Evolutionary conservation across 176 grass and related monocot species (phyloP).

Genomic region (Avena sativa): DNA sequence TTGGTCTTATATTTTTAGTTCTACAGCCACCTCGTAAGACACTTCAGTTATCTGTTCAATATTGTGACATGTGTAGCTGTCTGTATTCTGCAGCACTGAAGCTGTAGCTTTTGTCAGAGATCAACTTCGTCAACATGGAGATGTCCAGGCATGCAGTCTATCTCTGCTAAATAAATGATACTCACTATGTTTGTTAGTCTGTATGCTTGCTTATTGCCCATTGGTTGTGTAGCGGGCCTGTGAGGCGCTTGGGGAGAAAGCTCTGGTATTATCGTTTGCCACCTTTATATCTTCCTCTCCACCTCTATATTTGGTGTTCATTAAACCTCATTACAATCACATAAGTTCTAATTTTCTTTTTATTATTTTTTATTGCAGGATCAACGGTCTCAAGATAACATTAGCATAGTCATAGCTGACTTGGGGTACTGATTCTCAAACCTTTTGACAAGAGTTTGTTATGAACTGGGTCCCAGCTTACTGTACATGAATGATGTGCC

Average conservation of each 20-base stretch:
- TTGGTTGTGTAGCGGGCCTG: conserved; percentile 68
- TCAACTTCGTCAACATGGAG: conserved; percentile 82
- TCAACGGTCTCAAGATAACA: conserved; percentile 79
- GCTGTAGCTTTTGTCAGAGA: conserved; percentile 83
- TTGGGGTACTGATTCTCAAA: conserved; percentile 72
- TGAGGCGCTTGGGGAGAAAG: conserved; percentile 70
- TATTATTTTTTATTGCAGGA: conserved; percentile 63
- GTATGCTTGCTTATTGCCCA: conserved; percentile 34
- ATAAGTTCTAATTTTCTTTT: conserved; percentile 1
- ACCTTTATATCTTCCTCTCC: conserved; percentile 36
- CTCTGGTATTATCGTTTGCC: conserved; percentile 65
- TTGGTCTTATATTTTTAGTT: conserved; percentile 6
- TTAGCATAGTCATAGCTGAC: conserved; percentile 93
- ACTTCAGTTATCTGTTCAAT: conserved; percentile 33
- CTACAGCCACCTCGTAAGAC: not conserved
- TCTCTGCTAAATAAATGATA: conserved; percentile 1
- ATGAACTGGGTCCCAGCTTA: conserved; percentile 5
- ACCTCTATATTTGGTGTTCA: conserved; percentile 7
- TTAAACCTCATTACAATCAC: not conserved
- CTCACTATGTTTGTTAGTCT: not conserved
- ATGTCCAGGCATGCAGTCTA: conserved; percentile 76
- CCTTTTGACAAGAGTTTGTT: conserved; percentile 31
- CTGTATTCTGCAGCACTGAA: conserved; percentile 69
- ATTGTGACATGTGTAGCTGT: conserved; percentile 34
- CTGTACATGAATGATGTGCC: conserved; percentile 4